Evolutionary conservation across 2,329 filamentous ascomycete species (phyloP), one percentile per base, ranked within the genome.

Genomic region (Penicillium thymicola): DNA sequence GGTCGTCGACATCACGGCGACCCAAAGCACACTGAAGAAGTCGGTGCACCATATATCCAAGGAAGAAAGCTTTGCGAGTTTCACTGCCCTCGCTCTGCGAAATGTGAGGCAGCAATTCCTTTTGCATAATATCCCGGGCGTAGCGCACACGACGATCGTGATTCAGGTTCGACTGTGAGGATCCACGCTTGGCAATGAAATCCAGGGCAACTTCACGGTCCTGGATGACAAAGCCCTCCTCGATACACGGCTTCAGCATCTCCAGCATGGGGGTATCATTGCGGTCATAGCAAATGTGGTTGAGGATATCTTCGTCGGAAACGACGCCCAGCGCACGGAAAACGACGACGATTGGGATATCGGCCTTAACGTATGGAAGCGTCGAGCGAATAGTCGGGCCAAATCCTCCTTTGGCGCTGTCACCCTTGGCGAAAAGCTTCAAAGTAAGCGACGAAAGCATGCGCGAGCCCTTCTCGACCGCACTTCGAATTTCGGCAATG

Each of bases 11-110:
- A 72, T 97, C 94, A 60, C 92, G 89, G 59, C 94, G 88, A 50
- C 94, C 95, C 46, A 99, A 83, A 53, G 92, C 90, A 72, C 92
- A 96, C 75, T 97, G 93, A 25, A 97, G 82, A 66, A 99, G 83
- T 72, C 94, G 89, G 76, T 99, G 93, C 45, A 97, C 90, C 93
- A 99, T 99, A 77, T 99, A 99, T 23, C 95, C 94, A 47, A 99
- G 80, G 82, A 97, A 99, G 77, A 96, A 99, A 2, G 95, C 94
- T 73, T 99, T 99, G 57, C 91, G 83, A 1, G 93, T 97, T 73
- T 97, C 93, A 65, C 91, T 95, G 28, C 94, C 94, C 75, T 97
- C 92, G 59, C 85, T 87, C 73, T 99, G 94, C 1, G 93, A 97
- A 59, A 99, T 97, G 70, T 99, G 94, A 25, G 94, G 95, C 45